phyloP scores from a whole-genome alignment of 2,329 filamentous ascomycete genomes.

The Fusarium sp. region DNA sequence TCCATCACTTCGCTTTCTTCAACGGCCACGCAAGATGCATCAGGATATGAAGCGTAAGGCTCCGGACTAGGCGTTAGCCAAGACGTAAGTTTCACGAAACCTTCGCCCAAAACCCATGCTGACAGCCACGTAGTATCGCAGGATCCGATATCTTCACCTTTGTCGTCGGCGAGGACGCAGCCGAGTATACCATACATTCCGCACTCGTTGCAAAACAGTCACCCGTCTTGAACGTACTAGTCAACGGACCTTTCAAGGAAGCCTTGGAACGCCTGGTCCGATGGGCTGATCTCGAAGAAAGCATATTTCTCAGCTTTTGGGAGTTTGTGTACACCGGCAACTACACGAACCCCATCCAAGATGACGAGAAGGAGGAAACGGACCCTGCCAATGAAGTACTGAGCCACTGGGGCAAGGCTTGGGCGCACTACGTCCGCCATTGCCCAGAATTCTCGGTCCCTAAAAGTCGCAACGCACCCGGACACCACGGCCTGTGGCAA shows the following conservation, averaged over 20 bases:
- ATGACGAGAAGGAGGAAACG: not conserved
- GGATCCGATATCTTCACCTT: not conserved
- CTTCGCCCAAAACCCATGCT: accelerated
- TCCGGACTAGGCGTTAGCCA: accelerated
- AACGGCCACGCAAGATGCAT: accelerated
- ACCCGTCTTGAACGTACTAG: not conserved
- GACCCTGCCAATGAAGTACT: not conserved
- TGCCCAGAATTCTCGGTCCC: accelerated
- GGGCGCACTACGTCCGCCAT: not conserved
- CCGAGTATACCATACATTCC: not conserved
- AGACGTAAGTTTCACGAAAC: not conserved
- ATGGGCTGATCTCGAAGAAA: not conserved
- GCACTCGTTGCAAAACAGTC: not conserved
- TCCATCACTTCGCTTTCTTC: accelerated
- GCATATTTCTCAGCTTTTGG: not conserved
- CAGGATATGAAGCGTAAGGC: accelerated
- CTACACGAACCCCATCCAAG: not conserved
- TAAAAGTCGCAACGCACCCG: not conserved
- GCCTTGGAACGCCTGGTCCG: not conserved
- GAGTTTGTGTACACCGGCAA: not conserved
- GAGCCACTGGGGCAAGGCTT: not conserved
- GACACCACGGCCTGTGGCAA: not conserved
- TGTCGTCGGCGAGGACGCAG: not conserved
- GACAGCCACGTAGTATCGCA: not conserved
- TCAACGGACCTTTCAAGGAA: not conserved